These are phyloP conservation scores for Naganishia friedmannii DNA, from an alignment of 768 basidiomycete genomes.

Conservation along the genomic window DNA sequence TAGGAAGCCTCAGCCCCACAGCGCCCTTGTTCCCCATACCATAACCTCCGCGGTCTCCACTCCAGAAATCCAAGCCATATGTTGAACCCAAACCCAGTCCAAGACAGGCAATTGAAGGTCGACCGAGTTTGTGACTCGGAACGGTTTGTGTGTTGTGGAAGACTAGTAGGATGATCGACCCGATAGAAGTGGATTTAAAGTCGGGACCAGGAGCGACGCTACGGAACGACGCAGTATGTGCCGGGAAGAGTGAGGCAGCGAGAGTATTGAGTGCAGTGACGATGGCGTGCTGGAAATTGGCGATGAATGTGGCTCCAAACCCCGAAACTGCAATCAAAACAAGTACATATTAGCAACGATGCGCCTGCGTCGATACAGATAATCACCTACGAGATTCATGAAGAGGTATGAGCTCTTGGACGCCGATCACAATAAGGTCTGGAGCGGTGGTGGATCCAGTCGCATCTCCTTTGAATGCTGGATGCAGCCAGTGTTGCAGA, in stretches of 20 bases:
- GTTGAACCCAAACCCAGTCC: conserved; percentile 35
- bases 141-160: conserved; percentile 69
- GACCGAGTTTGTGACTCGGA: conserved; percentile 59
- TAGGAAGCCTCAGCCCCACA: conserved; percentile 78
- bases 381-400: conserved; percentile 72
- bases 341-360: background rate
- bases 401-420: conserved; percentile 87
- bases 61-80: conserved; percentile 10
- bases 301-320: conserved; percentile 12
- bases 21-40: conserved; percentile 94
- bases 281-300: conserved; percentile 14
- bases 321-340: conserved; percentile 17
- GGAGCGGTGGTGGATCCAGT: conserved; percentile 56
- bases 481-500: conserved; percentile 85
- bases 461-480: conserved; percentile 61
- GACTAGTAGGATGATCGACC: conserved; percentile 77
- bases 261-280: conserved; percentile 6
- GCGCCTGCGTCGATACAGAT: conserved; percentile 14
- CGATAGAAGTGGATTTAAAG: conserved; percentile 78
- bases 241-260: conserved; percentile 39
- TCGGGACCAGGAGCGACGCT: conserved; percentile 62
- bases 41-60: conserved; percentile 59
- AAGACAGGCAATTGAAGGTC: conserved; percentile 66
- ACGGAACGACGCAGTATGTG: conserved; percentile 53
- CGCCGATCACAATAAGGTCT: conserved; percentile 84